These are phyloP conservation scores for Solidago caesia DNA, from an alignment of 129 eudicot species.

Conservation along the genomic window DNA sequence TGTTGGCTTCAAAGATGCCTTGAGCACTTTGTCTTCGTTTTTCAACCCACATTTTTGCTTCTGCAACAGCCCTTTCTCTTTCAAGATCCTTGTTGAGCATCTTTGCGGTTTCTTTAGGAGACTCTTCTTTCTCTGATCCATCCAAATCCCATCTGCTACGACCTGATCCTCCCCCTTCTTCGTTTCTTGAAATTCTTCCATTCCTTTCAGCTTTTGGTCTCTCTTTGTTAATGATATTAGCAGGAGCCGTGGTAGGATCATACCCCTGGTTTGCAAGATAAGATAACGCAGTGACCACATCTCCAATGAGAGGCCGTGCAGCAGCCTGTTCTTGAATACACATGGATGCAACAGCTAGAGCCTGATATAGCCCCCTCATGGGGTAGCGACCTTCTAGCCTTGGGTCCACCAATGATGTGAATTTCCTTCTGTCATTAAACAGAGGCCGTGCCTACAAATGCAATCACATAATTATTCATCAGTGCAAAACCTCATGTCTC, in stretches of 20 bases:
- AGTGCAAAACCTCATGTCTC: neutral
- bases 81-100: conserved; percentile 66
- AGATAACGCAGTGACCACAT: conserved; percentile 77
- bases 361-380: conserved; percentile 42
- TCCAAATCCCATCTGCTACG: conserved; percentile 80
- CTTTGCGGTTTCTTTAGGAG: conserved; percentile 72
- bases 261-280: conserved; percentile 81
- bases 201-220: conserved; percentile 26
- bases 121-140: conserved; percentile 74
- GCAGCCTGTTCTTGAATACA: conserved; percentile 55
- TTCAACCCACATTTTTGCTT: conserved; percentile 98
- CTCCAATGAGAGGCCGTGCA: conserved; percentile 47
- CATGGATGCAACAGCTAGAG: conserved; percentile 48
- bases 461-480: conserved; percentile 44
- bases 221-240: conserved; percentile 21
- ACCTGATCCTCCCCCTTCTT: conserved; percentile 62
- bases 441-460: conserved; percentile 44
- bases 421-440: conserved; percentile 42
- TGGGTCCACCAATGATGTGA: conserved; percentile 49
- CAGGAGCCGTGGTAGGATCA: conserved; percentile 46
- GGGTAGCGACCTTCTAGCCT: conserved; percentile 47
- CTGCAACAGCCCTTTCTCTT: conserved; percentile 93
- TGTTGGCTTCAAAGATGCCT: conserved; percentile 46
- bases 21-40: conserved; percentile 64
- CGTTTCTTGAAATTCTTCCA: conserved; percentile 51